These are phyloP conservation scores for Naganishia sp. DNA, from an alignment of 1,284 basidiomycete genomes.

Conservation along the genomic window DNA sequence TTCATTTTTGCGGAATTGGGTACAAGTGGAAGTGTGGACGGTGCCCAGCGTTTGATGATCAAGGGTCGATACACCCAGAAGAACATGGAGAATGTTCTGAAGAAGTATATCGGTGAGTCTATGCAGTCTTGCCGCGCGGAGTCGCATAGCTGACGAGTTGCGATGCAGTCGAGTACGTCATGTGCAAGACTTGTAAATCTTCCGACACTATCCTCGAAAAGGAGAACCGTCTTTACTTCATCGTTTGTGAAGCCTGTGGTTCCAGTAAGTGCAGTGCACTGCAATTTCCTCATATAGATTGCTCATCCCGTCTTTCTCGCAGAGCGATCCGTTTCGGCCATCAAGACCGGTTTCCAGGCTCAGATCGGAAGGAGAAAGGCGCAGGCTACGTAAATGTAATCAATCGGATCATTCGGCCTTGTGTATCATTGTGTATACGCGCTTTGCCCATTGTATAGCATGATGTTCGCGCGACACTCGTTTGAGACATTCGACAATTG, in stretches of 20 bases:
- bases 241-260: conserved; percentile 93
- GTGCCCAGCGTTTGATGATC: conserved; percentile 88
- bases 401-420: background rate
- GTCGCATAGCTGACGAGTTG: conserved; percentile 13
- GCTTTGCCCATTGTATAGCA: conserved; percentile 14
- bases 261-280: conserved; percentile 52
- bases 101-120: conserved; percentile 87
- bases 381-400: conserved; percentile 12
- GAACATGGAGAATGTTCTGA: conserved; percentile 95
- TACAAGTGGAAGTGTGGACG: conserved; percentile 94
- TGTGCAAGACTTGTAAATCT: conserved; percentile 99
- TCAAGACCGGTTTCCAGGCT: conserved; percentile 99
- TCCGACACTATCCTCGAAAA: conserved; percentile 94
- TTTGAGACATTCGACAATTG: too few relatives aligned
- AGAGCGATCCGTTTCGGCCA: conserved; percentile 82
- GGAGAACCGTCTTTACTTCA: conserved; percentile 99
- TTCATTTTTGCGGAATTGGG: conserved; percentile 98
- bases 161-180: conserved; percentile 89
- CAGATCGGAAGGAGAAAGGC: conserved; percentile 70
- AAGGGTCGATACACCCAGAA: conserved; percentile 98
- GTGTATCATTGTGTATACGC: conserved; percentile 6
- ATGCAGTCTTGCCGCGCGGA: background rate
- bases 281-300: background rate
- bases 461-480: background rate
- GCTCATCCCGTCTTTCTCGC: background rate